Evolutionary conservation across 163 green algal species (phyloP).

Genomic region (Botryococcus braunii): DNA sequence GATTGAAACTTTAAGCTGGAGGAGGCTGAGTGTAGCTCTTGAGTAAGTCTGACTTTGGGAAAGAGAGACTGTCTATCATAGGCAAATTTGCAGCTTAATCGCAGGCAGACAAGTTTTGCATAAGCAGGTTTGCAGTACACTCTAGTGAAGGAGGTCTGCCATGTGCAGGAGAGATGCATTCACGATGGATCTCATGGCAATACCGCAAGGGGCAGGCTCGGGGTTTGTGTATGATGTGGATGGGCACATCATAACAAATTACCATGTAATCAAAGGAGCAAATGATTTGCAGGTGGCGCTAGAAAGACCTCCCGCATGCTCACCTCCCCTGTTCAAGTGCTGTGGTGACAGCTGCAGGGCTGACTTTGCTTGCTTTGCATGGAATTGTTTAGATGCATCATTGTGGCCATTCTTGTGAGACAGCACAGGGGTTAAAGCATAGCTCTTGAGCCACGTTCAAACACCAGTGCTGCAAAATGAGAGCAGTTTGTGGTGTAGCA

Average conservation of each 20-base stretch:
- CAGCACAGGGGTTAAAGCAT: background rate
- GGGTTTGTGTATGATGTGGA: slow-evolving; percentile 47
- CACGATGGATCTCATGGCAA: slow-evolving; percentile 72
- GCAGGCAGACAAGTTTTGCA: too few species aligned
- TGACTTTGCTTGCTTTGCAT: too few species aligned
- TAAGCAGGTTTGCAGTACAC: too few species aligned
- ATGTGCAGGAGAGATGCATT: slow-evolving; percentile 67
- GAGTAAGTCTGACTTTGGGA: too few species aligned
- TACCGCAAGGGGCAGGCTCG: slow-evolving; percentile 76
- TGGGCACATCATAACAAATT: slow-evolving; percentile 82
- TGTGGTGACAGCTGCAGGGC: too few species aligned
- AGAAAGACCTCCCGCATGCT: too few species aligned
- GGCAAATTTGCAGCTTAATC: too few species aligned
- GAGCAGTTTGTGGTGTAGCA: too few species aligned
- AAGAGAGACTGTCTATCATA: too few species aligned
- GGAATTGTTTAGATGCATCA: background rate
- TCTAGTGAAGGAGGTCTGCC: background rate
- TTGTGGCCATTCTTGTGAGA: background rate
- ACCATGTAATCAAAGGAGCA: slow-evolving; percentile 76
- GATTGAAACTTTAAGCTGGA: too few species aligned
- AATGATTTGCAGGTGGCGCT: slow-evolving; percentile 52
- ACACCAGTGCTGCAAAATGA: background rate
- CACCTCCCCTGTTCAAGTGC: too few species aligned
- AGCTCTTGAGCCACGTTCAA: background rate
- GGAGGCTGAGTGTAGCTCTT: too few species aligned